Conservation (phyloP, 345 rosid species). For the Salix purpurea region DNA sequence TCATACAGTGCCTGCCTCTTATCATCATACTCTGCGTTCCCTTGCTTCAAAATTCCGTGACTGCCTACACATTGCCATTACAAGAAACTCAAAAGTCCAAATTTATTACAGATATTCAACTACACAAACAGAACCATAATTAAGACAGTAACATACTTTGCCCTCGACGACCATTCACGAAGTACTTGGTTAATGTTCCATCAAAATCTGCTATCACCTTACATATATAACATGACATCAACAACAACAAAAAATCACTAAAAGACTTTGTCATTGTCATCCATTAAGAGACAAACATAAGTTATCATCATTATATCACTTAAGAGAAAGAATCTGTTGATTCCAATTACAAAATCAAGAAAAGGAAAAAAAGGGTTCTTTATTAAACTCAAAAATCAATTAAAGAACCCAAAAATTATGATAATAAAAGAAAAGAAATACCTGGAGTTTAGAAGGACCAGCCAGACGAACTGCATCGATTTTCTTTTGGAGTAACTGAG, state of each 20-base stretch:
- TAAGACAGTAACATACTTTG: constrained; percentile 40
- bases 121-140: background rate
- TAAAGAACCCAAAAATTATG: background rate
- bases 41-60: constrained; percentile 81
- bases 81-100: background rate
- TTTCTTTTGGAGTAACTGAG: constrained; percentile 41
- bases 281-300: background rate
- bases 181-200: constrained; percentile 64
- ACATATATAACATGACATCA: background rate
- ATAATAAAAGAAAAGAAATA: constrained; percentile 7
- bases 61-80: constrained; percentile 40
- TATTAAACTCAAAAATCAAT: background rate
- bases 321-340: background rate
- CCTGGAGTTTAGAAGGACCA: constrained; percentile 83
- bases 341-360: background rate
- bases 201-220: constrained; percentile 85
- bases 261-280: background rate
- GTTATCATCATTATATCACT: background rate
- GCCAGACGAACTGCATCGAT: constrained; percentile 49
- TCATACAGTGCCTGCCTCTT: constrained; percentile 65
- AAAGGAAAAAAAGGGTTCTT: background rate
- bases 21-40: constrained; percentile 60
- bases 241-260: background rate
- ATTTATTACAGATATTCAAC: background rate
- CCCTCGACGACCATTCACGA: constrained; percentile 61